Percentiles rank a stretch among this genome's conserved stretches.
These are phyloP conservation scores for Komagataella phaffii DNA, from an alignment of 805 yeast species.

Conservation along the genomic window DNA sequence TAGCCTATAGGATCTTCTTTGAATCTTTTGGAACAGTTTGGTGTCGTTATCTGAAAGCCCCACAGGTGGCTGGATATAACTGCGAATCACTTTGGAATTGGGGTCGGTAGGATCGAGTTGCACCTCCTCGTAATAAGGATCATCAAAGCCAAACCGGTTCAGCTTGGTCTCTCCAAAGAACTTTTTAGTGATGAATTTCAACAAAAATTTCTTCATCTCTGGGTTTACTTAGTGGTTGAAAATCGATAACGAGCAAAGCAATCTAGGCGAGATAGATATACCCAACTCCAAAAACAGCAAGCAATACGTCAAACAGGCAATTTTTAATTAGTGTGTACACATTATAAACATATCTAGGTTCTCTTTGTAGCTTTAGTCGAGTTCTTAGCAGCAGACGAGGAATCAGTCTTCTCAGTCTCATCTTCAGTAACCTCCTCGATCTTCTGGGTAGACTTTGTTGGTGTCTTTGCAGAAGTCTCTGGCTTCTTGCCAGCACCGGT, in stretches of 20 bases:
- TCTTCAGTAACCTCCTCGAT: background rate
- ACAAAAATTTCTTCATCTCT: background rate
- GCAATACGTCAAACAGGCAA: background rate
- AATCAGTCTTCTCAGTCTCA: background rate
- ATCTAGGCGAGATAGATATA: background rate
- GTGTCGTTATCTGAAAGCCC: conserved; percentile 42
- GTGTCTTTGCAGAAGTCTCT: background rate
- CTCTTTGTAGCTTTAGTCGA: background rate
- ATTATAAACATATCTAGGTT: background rate
- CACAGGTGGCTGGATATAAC: conserved; percentile 28
- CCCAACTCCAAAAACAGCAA: background rate
- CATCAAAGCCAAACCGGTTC: conserved; percentile 1
- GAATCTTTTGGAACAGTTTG: conserved; percentile 32
- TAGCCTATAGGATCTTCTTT: conserved; percentile 48
- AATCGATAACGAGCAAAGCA: background rate
- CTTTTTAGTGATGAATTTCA: background rate
- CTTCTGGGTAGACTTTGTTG: background rate
- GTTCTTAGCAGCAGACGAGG: background rate
- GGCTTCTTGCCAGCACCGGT: conserved; percentile 4
- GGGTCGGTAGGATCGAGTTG: background rate
- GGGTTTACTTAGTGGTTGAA: background rate
- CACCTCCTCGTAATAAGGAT: conserved; percentile 1
- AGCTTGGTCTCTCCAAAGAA: background rate
- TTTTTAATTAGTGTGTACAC: background rate
- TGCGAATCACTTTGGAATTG: background rate